Percentiles rank a stretch among this genome's conserved stretches.
These are phyloP conservation scores for Extremus antarcticus DNA, from an alignment of 495 filamentous ascomycete genomes.

Conservation along the genomic window DNA sequence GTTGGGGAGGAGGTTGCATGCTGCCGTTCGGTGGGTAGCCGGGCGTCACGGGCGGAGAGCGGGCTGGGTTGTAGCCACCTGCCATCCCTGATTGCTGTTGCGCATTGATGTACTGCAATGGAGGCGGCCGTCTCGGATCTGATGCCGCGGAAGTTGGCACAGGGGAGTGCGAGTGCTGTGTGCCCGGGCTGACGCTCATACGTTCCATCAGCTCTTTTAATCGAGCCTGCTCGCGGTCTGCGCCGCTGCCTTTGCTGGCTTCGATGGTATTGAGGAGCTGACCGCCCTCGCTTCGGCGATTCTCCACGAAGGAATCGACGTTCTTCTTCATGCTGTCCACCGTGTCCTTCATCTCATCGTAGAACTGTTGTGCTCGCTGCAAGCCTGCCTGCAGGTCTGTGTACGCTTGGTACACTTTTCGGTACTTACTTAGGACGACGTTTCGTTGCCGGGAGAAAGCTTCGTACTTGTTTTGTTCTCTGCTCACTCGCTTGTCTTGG, in stretches of 20 bases:
- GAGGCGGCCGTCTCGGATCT: slow-evolving; percentile 28
- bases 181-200: slow-evolving; percentile 45
- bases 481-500: slow-evolving; percentile 85
- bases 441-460: slow-evolving; percentile 70
- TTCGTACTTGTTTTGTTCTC: slow-evolving; percentile 93
- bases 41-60: slow-evolving; percentile 29
- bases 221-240: slow-evolving; percentile 75
- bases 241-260: slow-evolving; percentile 62
- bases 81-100: neutral
- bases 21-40: slow-evolving; percentile 23
- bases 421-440: slow-evolving; percentile 75
- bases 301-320: slow-evolving; percentile 92
- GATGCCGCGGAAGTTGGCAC: neutral
- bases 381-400: slow-evolving; percentile 81
- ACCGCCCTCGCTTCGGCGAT: slow-evolving; percentile 81
- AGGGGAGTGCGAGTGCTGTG: slow-evolving; percentile 10
- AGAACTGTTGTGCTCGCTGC: slow-evolving; percentile 79
- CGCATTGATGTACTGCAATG: slow-evolving; percentile 25
- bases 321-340: slow-evolving; percentile 94
- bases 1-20: no score
- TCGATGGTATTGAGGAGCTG: slow-evolving; percentile 84
- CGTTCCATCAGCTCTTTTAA: slow-evolving; percentile 87
- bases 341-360: slow-evolving; percentile 89
- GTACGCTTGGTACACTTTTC: slow-evolving; percentile 85
- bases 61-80: slow-evolving; percentile 26